Evolutionary conservation across 2,329 filamentous ascomycete species (phyloP), one percentile per base, ranked within the genome.

Genomic region (Westerdykella sp.): DNA sequence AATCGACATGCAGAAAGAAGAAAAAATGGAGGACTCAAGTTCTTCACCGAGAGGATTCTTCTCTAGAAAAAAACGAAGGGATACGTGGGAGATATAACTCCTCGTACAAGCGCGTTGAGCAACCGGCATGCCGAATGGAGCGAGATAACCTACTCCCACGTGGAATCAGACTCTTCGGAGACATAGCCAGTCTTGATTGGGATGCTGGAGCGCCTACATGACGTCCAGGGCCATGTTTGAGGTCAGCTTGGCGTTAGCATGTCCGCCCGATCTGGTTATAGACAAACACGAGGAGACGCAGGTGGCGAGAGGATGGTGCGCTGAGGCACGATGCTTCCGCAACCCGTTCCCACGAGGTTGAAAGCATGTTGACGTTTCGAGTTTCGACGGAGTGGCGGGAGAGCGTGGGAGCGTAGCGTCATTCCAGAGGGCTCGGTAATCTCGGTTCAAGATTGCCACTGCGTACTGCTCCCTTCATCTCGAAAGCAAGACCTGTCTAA

Each of bases 361-460:
- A 30, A 37, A 37, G 37, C 36, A 30, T 46, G 44, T 46, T 46
- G 44, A 40, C 25, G 44, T 46, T 46, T 40, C 34, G 35, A 15
- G 41, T n/a, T n/a, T n/a, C n/a, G n/a, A n/a, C n/a, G n/a, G n/a
- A n/a, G n/a, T n/a, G n/a, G n/a, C n/a, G n/a, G 14, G 36, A 21
- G 34, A 16, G 32, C 18, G 38, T 37, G 25, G 42, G 13, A 9
- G 18, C 18, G 6, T 21, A 21, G 18, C 7, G 15, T 43, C 55
- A 58, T 60, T 60, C 55, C 57, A 51, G 38, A 32, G 41, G 40
- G 43, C 52, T 56, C 55, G 54, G 46, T 51, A 28, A 39, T 22
- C 22, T 30, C 41, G 30, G 36, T 47, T 10, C 11, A 10, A 10
- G 11, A 9, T 28, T 28, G 25, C 25, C 25, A 5, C 25, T 5